A percentile compares a stretch with the other conserved stretches of the same genome.
Conservation (phyloP, 495 filamentous ascomycete species). For the Trypethelium eluteriae region DNA sequence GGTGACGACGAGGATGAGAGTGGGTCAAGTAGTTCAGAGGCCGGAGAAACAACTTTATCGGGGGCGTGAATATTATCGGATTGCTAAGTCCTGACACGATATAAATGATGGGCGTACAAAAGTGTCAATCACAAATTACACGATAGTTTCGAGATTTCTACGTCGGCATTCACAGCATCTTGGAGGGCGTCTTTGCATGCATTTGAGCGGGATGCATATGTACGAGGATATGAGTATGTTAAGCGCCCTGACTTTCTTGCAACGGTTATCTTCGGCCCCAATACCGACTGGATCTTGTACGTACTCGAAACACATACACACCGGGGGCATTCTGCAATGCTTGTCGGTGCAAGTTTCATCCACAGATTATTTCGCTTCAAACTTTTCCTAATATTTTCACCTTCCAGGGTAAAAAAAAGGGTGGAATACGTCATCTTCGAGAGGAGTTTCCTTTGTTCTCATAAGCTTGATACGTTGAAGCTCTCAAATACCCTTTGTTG, state of each 20-base stretch:
- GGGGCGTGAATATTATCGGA: neutral
- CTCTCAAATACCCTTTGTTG: neutral
- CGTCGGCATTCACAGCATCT: neutral
- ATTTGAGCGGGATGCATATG: constrained; percentile 19
- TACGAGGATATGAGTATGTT: constrained; percentile 12
- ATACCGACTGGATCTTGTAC: neutral
- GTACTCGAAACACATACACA: neutral
- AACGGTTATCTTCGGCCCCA: no score
- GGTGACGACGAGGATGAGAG: constrained; percentile 35
- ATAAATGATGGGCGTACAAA: neutral
- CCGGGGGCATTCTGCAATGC: neutral
- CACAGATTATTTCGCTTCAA: neutral
- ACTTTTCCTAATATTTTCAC: neutral
- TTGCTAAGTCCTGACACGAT: neutral
- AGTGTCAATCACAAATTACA: neutral
- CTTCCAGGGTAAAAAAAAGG: neutral
- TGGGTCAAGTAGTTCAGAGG: constrained; percentile 19
- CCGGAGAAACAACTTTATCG: constrained; percentile 20
- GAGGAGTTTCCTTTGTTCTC: neutral
- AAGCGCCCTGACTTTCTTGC: no score
- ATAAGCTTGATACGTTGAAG: neutral
- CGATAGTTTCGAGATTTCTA: neutral
- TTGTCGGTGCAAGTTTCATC: neutral
- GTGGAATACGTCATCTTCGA: neutral
- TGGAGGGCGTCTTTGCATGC: neutral